Percentiles rank a stretch among this genome's conserved stretches.
phyloP scores from a whole-genome alignment of 1,284 basidiomycete genomes.

The Polyporus tsugae region DNA sequence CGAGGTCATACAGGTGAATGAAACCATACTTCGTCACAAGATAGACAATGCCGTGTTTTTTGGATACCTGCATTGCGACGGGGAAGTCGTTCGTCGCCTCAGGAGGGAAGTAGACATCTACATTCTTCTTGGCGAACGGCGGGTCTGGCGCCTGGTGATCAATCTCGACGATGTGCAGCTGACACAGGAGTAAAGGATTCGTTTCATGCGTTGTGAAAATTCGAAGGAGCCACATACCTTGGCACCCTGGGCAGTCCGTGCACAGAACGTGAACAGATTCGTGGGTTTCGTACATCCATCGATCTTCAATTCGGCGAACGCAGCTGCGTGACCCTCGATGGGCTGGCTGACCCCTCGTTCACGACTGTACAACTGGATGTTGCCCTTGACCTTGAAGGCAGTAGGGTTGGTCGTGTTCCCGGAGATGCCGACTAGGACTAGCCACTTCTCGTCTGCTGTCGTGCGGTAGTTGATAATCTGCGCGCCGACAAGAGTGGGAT shows the following conservation, averaged over 20 bases:
- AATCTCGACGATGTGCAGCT: conserved; percentile 99
- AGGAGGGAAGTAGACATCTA: conserved; percentile 99
- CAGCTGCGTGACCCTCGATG: conserved; percentile 98
- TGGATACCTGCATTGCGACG: conserved; percentile 99
- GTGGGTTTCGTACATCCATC: conserved; percentile 87
- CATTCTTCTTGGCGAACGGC: conserved; percentile 97
- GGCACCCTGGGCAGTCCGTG: conserved; percentile 94
- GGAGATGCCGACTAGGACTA: conserved; percentile 95
- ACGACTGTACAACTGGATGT: conserved; percentile 94
- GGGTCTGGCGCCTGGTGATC: conserved; percentile 96
- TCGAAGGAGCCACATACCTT: conserved; percentile 68
- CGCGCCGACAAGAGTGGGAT: conserved; percentile 91
- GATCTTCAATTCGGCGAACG: conserved; percentile 92
- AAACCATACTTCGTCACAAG: conserved; percentile 99
- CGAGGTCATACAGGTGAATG: conserved; percentile 99
- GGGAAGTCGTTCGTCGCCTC: conserved; percentile 99
- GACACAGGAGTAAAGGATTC: conserved; percentile 7
- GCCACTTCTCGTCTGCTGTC: conserved; percentile 95
- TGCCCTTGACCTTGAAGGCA: conserved; percentile 97
- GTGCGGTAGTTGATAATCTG: conserved; percentile 99
- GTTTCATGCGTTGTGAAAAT: neutral
- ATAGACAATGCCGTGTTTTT: conserved; percentile 97
- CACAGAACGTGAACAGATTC: conserved; percentile 97
- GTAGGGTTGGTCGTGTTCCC: conserved; percentile 92
- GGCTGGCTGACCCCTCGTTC: conserved; percentile 97